phyloP scores from a whole-genome alignment of 1,284 basidiomycete genomes.

The Xerocomus minutiporus region DNA sequence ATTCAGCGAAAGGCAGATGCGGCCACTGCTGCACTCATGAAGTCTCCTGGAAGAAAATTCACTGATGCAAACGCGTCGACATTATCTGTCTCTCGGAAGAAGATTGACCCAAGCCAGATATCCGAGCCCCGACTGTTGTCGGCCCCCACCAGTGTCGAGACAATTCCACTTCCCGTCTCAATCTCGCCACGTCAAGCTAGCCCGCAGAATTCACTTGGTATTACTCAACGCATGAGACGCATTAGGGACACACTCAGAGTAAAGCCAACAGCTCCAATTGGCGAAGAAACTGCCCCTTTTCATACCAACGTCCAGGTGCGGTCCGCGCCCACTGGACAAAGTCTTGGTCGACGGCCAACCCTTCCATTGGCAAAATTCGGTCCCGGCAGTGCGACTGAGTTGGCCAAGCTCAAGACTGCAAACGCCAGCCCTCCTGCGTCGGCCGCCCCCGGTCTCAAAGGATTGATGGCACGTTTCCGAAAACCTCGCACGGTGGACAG shows the following conservation, averaged over 20 bases:
- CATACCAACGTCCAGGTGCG: constrained; percentile 39
- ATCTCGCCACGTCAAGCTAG: constrained; percentile 28
- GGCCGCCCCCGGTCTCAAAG: constrained; percentile 65
- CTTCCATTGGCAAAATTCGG: constrained; percentile 33
- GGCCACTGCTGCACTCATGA: constrained; percentile 64
- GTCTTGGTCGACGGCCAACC: constrained; percentile 40
- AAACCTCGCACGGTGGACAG: constrained; percentile 49
- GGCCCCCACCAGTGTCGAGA: constrained; percentile 70
- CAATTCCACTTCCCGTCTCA: constrained; percentile 55
- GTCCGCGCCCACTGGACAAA: constrained; percentile 31
- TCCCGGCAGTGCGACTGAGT: constrained; percentile 47
- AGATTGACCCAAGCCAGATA: constrained; percentile 66
- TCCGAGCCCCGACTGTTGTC: constrained; percentile 69
- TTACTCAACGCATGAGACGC: constrained; percentile 65
- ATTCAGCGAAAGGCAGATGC: constrained; percentile 68
- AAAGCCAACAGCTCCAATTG: constrained; percentile 46
- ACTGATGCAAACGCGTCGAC: constrained; percentile 35
- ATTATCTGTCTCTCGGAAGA: constrained; percentile 50
- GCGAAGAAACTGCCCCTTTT: constrained; percentile 51
- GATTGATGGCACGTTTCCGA: constrained; percentile 76
- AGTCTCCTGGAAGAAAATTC: constrained; percentile 47
- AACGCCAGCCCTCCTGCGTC: constrained; percentile 60
- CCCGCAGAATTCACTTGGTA: constrained; percentile 41
- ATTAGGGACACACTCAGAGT: constrained; percentile 63
- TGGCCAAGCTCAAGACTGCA: constrained; percentile 47